These are phyloP conservation scores for Solanum boliviense DNA, from an alignment of 257 asterid species.

Conservation along the genomic window DNA sequence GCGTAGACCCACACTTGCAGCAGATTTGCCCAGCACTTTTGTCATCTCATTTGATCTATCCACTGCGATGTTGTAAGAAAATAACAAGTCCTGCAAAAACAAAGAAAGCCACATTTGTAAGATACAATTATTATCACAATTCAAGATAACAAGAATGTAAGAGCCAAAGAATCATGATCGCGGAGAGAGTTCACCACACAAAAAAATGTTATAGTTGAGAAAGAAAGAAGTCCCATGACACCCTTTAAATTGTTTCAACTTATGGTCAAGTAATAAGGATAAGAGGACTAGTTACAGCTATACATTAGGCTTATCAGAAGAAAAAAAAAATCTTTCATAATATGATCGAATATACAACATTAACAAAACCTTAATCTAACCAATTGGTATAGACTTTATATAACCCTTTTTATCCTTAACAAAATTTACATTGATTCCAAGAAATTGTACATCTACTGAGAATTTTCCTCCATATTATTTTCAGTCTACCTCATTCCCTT, in stretches of 20 bases:
- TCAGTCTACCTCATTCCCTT: neutral
- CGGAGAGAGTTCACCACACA: neutral
- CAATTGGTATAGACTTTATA: neutral
- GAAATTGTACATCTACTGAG: neutral
- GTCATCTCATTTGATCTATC: conserved; percentile 81
- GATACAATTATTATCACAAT: neutral
- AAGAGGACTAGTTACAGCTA: neutral
- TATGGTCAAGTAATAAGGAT: neutral
- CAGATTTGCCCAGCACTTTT: conserved; percentile 64
- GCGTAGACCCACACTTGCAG: conserved; percentile 86
- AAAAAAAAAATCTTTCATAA: neutral
- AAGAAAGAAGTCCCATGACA: neutral
- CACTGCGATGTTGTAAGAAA: conserved; percentile 83
- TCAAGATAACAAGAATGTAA: neutral
- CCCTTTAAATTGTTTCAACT: neutral
- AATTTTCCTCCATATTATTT: neutral
- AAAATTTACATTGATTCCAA: neutral
- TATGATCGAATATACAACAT: neutral
- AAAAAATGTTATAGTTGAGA: neutral
- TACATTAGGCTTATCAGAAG: neutral
- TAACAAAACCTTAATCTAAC: neutral
- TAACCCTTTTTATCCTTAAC: neutral
- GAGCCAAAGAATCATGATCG: neutral
- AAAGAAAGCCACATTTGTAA: neutral
- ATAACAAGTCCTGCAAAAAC: conserved; percentile 51